Conservation (phyloP, 2,329 filamentous ascomycete genomes). For the Botrytis porri region DNA sequence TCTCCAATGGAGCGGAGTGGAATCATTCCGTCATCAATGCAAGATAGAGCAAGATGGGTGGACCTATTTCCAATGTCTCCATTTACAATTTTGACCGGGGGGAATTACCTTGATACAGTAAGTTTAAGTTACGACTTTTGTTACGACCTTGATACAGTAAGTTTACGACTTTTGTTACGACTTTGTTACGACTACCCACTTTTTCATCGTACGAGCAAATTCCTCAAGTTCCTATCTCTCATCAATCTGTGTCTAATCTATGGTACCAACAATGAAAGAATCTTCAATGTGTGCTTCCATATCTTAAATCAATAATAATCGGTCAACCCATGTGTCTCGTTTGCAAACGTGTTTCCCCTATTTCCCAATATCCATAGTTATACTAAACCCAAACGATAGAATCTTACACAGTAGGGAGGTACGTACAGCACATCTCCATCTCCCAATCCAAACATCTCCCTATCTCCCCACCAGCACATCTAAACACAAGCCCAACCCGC, state of each 20-base stretch:
- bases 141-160: neutral
- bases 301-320: neutral
- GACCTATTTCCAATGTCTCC: neutral
- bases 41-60: conserved; percentile 2
- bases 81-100: neutral
- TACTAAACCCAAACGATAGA: neutral
- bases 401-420: neutral
- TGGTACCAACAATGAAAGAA: neutral
- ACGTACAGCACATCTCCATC: neutral
- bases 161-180: neutral
- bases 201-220: conserved; percentile 6
- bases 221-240: neutral
- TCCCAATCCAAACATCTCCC: conserved; percentile 1
- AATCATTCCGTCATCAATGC: conserved; percentile 9
- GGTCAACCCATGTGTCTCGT: neutral
- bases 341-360: neutral
- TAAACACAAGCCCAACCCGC: conserved; percentile 7
- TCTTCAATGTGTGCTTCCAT: neutral
- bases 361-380: neutral
- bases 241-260: neutral
- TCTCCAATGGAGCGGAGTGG: conserved; percentile 3
- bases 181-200: neutral
- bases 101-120: neutral
- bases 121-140: no score
- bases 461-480: conserved; percentile 4